Evolutionary conservation across 2,329 filamentous ascomycete genomes (phyloP).

Genomic region (Erysiphe pulchra): DNA sequence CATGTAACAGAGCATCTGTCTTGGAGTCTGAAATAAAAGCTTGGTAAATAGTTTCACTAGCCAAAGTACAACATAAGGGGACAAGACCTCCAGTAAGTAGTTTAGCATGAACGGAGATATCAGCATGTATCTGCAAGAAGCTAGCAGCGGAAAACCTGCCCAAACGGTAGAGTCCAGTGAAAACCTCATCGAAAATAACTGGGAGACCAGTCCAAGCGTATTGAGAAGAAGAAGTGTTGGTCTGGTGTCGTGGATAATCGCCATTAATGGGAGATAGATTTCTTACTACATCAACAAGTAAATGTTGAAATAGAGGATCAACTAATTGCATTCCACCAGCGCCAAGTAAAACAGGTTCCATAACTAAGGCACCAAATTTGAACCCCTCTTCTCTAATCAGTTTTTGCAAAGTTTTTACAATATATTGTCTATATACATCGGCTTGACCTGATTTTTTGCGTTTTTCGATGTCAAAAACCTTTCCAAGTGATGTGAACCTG

Average conservation of each 20-base stretch:
- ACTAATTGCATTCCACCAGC: conserved; percentile 67
- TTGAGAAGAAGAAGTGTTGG: conserved; percentile 4
- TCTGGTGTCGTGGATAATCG: conserved; percentile 2
- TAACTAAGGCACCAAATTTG: conserved; percentile 51
- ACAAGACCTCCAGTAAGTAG: conserved; percentile 58
- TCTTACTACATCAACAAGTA: conserved; percentile 41
- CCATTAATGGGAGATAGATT: conserved; percentile 16
- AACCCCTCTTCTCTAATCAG: conserved; percentile 28
- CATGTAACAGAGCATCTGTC: conserved; percentile 54
- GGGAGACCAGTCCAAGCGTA: conserved; percentile 46
- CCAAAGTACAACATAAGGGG: conserved; percentile 51
- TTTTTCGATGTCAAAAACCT: conserved; percentile 32
- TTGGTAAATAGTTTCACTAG: conserved; percentile 46
- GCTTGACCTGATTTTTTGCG: conserved; percentile 21
- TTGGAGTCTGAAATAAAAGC: conserved; percentile 49
- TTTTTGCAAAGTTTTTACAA: conserved; percentile 24
- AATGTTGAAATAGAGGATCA: conserved; percentile 58
- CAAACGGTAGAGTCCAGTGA: conserved; percentile 63
- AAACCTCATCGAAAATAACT: conserved; percentile 66
- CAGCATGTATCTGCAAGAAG: conserved; percentile 40
- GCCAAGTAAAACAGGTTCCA: conserved; percentile 59
- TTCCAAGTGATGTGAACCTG: conserved; percentile 18
- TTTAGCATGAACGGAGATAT: conserved; percentile 64
- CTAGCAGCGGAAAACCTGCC: conserved; percentile 45
- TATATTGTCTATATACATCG: conserved; percentile 31